Conservation (phyloP, 2,329 filamentous ascomycete species). For the Pseudogymnoascus destructans region DNA sequence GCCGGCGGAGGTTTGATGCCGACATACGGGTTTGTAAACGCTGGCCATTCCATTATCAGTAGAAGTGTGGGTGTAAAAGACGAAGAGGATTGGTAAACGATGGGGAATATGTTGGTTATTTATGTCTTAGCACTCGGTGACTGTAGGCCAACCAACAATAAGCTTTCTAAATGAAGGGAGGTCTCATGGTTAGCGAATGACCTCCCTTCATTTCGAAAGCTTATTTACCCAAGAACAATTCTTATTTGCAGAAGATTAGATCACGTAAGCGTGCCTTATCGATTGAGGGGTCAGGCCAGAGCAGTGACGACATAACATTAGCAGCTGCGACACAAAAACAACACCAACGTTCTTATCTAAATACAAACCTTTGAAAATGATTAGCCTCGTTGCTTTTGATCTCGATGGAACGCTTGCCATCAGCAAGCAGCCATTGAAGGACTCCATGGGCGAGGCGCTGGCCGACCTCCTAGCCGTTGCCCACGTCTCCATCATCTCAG, state of each 20-base stretch:
- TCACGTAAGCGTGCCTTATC: neutral
- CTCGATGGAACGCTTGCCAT: constrained; percentile 29
- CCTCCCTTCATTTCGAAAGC: constrained; percentile 1
- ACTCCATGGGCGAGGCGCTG: constrained; percentile 26
- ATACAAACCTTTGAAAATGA: constrained; percentile 20
- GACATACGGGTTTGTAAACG: neutral
- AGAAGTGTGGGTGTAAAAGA: neutral
- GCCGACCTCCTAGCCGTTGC: constrained; percentile 28
- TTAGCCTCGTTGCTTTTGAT: constrained; percentile 28
- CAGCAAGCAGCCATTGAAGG: constrained; percentile 27
- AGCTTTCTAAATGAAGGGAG: too few relatives aligned
- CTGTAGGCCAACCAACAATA: too few relatives aligned
- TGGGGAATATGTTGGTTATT: neutral
- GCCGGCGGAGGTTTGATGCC: neutral
- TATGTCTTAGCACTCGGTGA: too few relatives aligned
- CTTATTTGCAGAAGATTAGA: constrained; percentile 1
- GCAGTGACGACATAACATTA: constrained; percentile 1
- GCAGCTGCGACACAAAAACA: neutral
- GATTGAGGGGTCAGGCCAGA: neutral
- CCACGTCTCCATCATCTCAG: constrained; percentile 31
- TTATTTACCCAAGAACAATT: neutral
- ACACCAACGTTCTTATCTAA: neutral
- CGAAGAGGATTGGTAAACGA: neutral
- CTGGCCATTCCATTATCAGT: neutral
- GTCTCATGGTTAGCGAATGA: neutral